phyloP scores from a whole-genome alignment of 176 grass and related monocot genomes.

The Oryza glumipatula region DNA sequence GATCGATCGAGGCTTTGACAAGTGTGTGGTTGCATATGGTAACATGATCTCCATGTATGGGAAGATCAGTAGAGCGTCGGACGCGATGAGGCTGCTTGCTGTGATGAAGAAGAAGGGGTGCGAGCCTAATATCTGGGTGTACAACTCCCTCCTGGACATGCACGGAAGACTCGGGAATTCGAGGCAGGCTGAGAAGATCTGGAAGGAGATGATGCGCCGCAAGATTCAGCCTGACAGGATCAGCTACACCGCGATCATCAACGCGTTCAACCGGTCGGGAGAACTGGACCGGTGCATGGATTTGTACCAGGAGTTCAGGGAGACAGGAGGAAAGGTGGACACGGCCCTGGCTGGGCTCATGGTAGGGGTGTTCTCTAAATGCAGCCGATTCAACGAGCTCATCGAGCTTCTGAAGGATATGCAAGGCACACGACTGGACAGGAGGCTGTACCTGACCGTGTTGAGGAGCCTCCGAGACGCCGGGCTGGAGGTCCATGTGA shows the following conservation, averaged over 20 bases:
- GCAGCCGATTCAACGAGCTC: conserved; percentile 71
- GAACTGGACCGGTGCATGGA: conserved; percentile 69
- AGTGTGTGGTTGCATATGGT: conserved; percentile 77
- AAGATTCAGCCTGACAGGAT: conserved; percentile 63
- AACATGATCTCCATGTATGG: conserved; percentile 98
- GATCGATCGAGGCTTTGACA: conserved; percentile 80
- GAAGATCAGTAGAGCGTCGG: conserved; percentile 62
- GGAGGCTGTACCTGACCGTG: conserved; percentile 67
- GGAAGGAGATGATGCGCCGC: conserved; percentile 84
- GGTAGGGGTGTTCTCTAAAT: conserved; percentile 74
- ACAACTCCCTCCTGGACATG: conserved; percentile 96
- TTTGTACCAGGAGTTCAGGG: conserved; percentile 71
- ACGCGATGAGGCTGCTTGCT: conserved; percentile 75
- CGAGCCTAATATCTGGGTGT: conserved; percentile 78
- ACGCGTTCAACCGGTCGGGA: conserved; percentile 69
- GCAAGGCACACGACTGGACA: conserved; percentile 57
- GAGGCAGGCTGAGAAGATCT: conserved; percentile 87
- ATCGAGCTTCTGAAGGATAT: conserved; percentile 72
- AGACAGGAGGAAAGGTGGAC: conserved; percentile 66
- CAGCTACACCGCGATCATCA: conserved; percentile 79
- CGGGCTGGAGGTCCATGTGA: conserved; percentile 68
- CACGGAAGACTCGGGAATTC: conserved; percentile 60
- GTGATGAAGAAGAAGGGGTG: conserved; percentile 93
- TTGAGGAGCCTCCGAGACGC: conserved; percentile 69
- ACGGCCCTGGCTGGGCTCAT: conserved; percentile 71